phyloP scores from a whole-genome alignment of 176 grass and related monocot species.

The Cymbopogon citratus region DNA sequence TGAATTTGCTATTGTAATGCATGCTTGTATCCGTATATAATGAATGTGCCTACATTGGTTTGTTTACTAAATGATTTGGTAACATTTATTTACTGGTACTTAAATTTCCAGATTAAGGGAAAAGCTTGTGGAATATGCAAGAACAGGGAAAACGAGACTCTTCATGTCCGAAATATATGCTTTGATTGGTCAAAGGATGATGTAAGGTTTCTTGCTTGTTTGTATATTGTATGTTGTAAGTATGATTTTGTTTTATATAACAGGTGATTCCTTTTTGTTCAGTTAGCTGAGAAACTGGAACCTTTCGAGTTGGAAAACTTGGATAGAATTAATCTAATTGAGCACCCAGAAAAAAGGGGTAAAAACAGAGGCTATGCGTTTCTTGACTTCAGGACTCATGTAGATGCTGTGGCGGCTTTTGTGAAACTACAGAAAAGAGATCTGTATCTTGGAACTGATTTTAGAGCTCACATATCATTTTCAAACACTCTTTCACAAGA shows the following conservation, averaged over 20 bases:
- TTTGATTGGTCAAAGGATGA: slow-evolving; percentile 56
- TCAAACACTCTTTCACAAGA: slow-evolving; percentile 63
- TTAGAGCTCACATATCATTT: slow-evolving; percentile 66
- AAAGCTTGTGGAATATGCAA: slow-evolving; percentile 51
- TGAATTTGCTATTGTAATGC: background rate
- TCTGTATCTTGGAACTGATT: slow-evolving; percentile 68
- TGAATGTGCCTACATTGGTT: background rate
- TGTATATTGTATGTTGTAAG: slow-evolving; percentile 10
- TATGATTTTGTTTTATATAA: slow-evolving; percentile 27
- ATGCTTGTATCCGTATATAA: slow-evolving; percentile 4
- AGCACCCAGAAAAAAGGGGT: slow-evolving; percentile 57
- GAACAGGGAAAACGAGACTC: slow-evolving; percentile 54
- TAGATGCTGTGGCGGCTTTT: slow-evolving; percentile 61
- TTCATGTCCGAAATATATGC: slow-evolving; percentile 64
- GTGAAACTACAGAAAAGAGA: slow-evolving; percentile 58
- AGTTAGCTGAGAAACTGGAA: slow-evolving; percentile 62
- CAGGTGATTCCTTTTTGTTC: slow-evolving; percentile 18
- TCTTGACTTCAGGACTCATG: slow-evolving; percentile 62
- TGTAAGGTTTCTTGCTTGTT: slow-evolving; percentile 35
- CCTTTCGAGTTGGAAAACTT: slow-evolving; percentile 61
- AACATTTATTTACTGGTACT: slow-evolving; percentile 4
- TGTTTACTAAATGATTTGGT: background rate
- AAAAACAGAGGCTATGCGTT: slow-evolving; percentile 85
- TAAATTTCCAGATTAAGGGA: slow-evolving; percentile 48
- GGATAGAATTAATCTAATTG: slow-evolving; percentile 72